Evolutionary conservation across 208 protist genomes (phyloP).

Genomic region (Leishmania arabica): DNA sequence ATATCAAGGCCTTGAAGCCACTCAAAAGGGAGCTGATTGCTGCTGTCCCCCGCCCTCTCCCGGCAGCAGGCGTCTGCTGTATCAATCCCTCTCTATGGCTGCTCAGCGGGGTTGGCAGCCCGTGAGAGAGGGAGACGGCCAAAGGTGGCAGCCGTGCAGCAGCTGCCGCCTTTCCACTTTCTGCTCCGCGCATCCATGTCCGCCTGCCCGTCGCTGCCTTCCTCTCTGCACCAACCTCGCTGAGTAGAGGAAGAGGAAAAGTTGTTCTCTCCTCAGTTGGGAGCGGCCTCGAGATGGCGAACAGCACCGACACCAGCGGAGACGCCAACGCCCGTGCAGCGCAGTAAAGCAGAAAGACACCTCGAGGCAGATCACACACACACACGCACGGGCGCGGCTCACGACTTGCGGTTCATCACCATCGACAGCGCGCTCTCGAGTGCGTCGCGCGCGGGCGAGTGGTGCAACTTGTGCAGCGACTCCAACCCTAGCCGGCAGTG

Average conservation of each 20-base stretch:
- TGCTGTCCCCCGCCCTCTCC: not conserved
- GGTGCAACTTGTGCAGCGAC: conserved; percentile 47
- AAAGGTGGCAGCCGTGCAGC: not conserved
- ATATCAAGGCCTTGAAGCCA: not conserved
- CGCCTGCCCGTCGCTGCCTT: not conserved
- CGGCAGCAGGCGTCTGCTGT: not conserved
- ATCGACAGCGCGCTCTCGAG: conserved; percentile 59
- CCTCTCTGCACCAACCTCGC: not conserved
- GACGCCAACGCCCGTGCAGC: not conserved
- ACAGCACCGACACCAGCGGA: not conserved
- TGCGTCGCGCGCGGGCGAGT: conserved; percentile 59
- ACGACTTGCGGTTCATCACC: conserved; percentile 59
- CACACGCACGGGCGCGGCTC: conserved; percentile 7
- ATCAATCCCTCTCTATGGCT: not conserved
- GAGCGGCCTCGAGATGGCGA: not conserved
- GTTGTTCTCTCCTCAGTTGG: too few species aligned
- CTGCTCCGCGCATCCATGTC: not conserved
- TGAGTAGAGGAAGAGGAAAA: not conserved
- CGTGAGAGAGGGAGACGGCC: too few species aligned
- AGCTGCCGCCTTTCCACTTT: not conserved
- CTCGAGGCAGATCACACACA: not conserved
- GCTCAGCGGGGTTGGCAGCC: not conserved
- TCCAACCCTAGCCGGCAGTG: conserved; percentile 65
- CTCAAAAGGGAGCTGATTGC: not conserved
- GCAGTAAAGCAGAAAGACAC: not conserved